Evolutionary conservation across 2,329 filamentous ascomycete species (phyloP).

Genomic region (Penicillium concentricum): DNA sequence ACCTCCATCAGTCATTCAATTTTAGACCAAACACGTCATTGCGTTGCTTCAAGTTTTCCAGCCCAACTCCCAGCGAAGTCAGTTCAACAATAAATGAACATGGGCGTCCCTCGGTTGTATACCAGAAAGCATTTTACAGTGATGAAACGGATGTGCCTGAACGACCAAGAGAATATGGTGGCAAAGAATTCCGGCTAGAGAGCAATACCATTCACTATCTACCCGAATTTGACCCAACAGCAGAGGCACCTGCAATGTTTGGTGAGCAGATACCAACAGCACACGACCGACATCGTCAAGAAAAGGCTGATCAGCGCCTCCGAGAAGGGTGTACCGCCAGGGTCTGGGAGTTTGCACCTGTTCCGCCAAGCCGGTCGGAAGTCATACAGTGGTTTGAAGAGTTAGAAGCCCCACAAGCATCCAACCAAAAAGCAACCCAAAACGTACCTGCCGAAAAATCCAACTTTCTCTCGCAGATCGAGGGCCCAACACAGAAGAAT

Average conservation of each 20-base stretch:
- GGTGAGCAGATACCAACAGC: constrained; percentile 52
- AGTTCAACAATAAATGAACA: constrained; percentile 56
- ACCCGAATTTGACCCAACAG: constrained; percentile 70
- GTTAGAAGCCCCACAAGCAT: constrained; percentile 16
- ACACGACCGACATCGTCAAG: constrained; percentile 53
- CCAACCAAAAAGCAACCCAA: constrained; percentile 7
- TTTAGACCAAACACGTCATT: constrained; percentile 22
- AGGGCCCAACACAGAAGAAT: constrained; percentile 80
- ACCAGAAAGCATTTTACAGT: constrained; percentile 84
- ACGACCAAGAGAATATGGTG: constrained; percentile 77
- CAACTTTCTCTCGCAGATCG: constrained; percentile 72
- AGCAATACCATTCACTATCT: constrained; percentile 76
- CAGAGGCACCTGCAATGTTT: constrained; percentile 55
- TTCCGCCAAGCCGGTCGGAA: constrained; percentile 68
- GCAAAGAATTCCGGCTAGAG: constrained; percentile 76
- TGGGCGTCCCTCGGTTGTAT: constrained; percentile 67
- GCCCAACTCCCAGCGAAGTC: constrained; percentile 47
- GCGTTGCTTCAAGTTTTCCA: constrained; percentile 26
- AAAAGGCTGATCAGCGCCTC: constrained; percentile 52
- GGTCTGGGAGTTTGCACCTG: constrained; percentile 72
- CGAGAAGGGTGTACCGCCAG: constrained; percentile 61
- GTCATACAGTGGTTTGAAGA: constrained; percentile 67
- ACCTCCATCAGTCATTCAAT: constrained; percentile 32
- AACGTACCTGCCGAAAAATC: constrained; percentile 21
- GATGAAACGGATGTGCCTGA: constrained; percentile 79